These are phyloP conservation scores for Butyriboletus appendiculatus DNA, from an alignment of 1,284 basidiomycete genomes.

Conservation along the genomic window DNA sequence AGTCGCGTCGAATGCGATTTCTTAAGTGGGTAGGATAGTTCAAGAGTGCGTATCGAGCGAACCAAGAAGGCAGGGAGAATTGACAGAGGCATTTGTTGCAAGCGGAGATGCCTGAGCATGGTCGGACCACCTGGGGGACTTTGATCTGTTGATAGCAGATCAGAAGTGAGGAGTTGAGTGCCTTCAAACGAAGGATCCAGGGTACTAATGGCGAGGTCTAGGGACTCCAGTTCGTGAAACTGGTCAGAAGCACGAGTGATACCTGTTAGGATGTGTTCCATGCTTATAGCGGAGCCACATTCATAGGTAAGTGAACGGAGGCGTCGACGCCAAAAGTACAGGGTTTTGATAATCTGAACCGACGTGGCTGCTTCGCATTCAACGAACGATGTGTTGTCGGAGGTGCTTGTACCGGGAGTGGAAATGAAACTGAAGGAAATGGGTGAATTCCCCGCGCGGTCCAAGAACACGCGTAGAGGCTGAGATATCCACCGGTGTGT, in stretches of 20 bases:
- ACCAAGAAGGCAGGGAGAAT: conserved; percentile 39
- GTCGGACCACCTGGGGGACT: conserved; percentile 6
- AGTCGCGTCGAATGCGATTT: conserved; percentile 23
- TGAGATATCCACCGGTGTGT: conserved; percentile 28
- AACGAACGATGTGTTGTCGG: too few species aligned
- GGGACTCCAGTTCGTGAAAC: conserved; percentile 34
- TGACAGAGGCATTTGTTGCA: conserved; percentile 43
- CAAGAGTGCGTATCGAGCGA: conserved; percentile 40
- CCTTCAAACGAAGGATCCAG: conserved; percentile 26
- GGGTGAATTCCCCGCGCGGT: conserved; percentile 37
- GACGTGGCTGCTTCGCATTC: conserved; percentile 16
- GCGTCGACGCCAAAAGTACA: conserved; percentile 30
- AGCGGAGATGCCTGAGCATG: conserved; percentile 38
- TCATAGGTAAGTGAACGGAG: conserved; percentile 40
- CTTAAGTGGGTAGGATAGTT: conserved; percentile 39
- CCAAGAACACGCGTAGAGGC: conserved; percentile 35
- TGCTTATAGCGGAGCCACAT: conserved; percentile 31
- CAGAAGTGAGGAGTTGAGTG: conserved; percentile 26
- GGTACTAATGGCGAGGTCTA: conserved; percentile 37
- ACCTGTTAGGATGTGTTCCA: conserved; percentile 25
- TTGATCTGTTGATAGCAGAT: conserved; percentile 20
- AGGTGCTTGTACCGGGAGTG: conserved; percentile 10
- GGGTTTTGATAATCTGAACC: conserved; percentile 21
- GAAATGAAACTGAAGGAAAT: conserved; percentile 39
- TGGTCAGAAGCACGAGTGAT: conserved; percentile 23